A percentile compares a stretch with the other conserved stretches of the same genome.
Conservation (phyloP, 1,139 yeast genomes). For the Candida frijolesensis region DNA sequence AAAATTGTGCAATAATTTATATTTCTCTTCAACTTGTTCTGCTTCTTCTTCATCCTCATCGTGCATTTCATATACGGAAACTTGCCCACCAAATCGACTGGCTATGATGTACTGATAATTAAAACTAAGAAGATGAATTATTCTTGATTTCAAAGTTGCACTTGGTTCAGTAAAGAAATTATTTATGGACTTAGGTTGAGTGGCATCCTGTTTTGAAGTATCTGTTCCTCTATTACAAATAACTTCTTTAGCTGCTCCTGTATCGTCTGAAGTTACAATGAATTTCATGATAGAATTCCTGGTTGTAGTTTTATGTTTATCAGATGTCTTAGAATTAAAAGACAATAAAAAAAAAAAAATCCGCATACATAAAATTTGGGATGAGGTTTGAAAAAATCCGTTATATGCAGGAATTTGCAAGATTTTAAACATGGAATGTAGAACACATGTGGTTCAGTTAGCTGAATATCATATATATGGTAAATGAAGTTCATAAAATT, state of each 20-base stretch:
- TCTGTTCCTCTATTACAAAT: slow-evolving; percentile 64
- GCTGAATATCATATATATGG: too few relatives aligned
- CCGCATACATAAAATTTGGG: not conserved
- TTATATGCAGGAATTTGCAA: too few relatives aligned
- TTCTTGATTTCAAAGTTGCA: slow-evolving; percentile 27
- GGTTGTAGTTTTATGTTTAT: not conserved
- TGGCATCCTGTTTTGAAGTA: slow-evolving; percentile 61
- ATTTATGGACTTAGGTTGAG: slow-evolving; percentile 53
- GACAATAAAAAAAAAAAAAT: not conserved
- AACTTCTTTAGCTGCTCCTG: slow-evolving; percentile 59
- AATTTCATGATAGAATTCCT: slow-evolving; percentile 43
- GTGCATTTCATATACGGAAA: slow-evolving; percentile 38
- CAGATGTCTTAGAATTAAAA: not conserved
- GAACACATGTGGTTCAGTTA: too few relatives aligned
- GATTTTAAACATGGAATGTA: too few relatives aligned
- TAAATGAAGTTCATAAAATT: too few relatives aligned
- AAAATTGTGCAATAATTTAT: slow-evolving; percentile 28
- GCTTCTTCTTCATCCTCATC: slow-evolving; percentile 14
- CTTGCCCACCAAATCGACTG: slow-evolving; percentile 43
- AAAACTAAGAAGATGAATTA: slow-evolving; percentile 24
- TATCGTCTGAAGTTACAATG: slow-evolving; percentile 56
- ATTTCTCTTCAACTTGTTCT: slow-evolving; percentile 17
- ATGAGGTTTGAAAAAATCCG: not conserved
- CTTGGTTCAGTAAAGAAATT: slow-evolving; percentile 41
- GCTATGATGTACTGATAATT: slow-evolving; percentile 41